Evolutionary conservation across 257 asterid genomes (phyloP), one percentile per base, ranked within the genome.

Genomic region (Avicennia marina): DNA sequence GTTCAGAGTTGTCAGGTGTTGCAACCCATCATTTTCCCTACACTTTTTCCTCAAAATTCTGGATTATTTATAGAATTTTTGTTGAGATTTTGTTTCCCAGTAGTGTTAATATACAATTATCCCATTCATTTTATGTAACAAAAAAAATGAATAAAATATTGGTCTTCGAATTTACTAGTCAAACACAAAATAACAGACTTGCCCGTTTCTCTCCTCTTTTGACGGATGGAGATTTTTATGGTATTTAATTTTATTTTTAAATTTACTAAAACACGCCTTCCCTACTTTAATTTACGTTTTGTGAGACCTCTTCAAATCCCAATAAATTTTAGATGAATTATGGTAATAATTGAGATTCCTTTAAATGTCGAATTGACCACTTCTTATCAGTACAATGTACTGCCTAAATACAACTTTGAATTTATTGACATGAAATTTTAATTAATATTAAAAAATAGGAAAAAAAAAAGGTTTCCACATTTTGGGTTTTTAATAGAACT

Each of bases 21-120:
- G 8, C 48, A 59, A 53, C 64, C 56, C 53, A 43, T 58, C 59
- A 64, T 70, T 56, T 54, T 45, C 51, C 47, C 53, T 3, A 50
- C 11, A 11, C 36, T 27, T 53, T 58, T 32, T 2, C 33, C n/a
- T 21, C 6, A 43, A 15, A 39, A 43, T 41, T 42, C 36, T 2
- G 1, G 4, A 19, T 19, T 54, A 27, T 4, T 5, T 20, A 0
- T 46, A 8, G n/a, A 21, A 1, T 21, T 40, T 21, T 13, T 12
- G 11, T 21, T 2, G 26, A n/a, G n/a, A n/a, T n/a, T 44, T 21
- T 21, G 1, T 39, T 51, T 11, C 3, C 0, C n/a, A n/a, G n/a
- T 18, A 5, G 12, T 43, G 58, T 54, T 4, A 54, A 33, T 13
- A 2, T 6, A 20, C n/a, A n/a, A n/a, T n/a, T n/a, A n/a, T n/a